Conservation (phyloP, 306 rosid genomes). For the Lupinus albus region DNA sequence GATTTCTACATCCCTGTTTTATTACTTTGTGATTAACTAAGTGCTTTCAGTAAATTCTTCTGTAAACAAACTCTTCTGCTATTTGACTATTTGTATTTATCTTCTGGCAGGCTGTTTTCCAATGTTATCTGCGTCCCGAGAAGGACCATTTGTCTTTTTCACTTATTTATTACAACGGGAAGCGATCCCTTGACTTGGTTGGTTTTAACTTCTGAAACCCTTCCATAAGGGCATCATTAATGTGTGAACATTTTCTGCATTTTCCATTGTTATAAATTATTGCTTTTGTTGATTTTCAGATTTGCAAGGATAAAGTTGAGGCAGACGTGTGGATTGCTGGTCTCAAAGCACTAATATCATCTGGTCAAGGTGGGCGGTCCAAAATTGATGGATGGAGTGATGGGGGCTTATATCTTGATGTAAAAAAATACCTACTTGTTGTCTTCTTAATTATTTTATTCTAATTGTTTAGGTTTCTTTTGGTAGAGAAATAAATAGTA, state of each 20-base stretch:
- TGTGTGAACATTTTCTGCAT: conserved; percentile 24
- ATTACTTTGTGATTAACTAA: conserved; percentile 23
- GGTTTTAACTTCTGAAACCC: conserved; percentile 47
- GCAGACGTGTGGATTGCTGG: conserved; percentile 96
- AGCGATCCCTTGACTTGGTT: conserved; percentile 97
- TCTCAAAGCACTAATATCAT: conserved; percentile 70
- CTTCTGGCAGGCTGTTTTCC: conserved; percentile 81
- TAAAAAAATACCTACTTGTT: conserved; percentile 55
- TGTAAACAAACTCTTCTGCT: conserved; percentile 26
- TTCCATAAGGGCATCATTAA: neutral
- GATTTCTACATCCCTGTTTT: conserved; percentile 46
- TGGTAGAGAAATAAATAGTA: too few relatives aligned
- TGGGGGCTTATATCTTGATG: conserved; percentile 87
- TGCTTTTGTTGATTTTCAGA: conserved; percentile 50
- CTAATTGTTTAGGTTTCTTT: neutral
- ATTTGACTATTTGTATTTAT: conserved; percentile 33
- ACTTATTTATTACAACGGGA: conserved; percentile 90
- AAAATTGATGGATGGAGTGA: conserved; percentile 98
- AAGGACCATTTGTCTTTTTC: conserved; percentile 93
- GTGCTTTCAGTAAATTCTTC: conserved; percentile 23
- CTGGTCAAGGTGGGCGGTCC: conserved; percentile 93
- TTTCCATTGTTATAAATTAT: conserved; percentile 18
- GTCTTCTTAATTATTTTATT: conserved; percentile 36
- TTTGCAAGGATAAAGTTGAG: conserved; percentile 95
- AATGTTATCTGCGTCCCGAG: conserved; percentile 80